Base-by-base conservation (phyloP, 2,329 filamentous ascomycete species). In the Thyridium curvatum region DNA sequence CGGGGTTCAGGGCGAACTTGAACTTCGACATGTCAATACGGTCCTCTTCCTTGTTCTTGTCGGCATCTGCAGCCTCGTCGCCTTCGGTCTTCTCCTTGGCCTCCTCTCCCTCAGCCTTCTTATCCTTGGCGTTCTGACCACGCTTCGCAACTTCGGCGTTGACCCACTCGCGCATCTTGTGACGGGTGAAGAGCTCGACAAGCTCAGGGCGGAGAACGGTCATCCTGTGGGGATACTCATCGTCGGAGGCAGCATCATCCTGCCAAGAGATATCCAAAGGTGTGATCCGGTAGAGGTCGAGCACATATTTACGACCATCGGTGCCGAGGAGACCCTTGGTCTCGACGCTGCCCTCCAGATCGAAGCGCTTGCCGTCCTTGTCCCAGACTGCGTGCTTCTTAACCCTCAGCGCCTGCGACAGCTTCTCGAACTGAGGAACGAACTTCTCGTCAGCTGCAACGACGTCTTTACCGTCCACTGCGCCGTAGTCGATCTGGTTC, bases 321-420 rank as follows among this genome's bases (percentile, higher is more conserved):
- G 93, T 98, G 35, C 93, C 93, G 52, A 98, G 72, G n/a, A 98
- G 71, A 38, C 93, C 93, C 70, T 98, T 98, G 38, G 93, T 98
- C 65, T 98, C 93, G 12, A 98, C 90, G 53, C 90, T 97, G 31
- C 86, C 88, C 62, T 97, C 91, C 4, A 98, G 73, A 45, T 96
- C 88, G 53, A 95, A 89, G 45, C 84, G 80, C 64, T 89, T 85
- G 49, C 82, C 80, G 52, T 95, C 87, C 72, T 97, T 97, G 64
- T 98, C 93, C 93, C 93, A 98, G 4, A 98, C 94, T 33, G 89
- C 73, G 60, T 98, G 93, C 65, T 85, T 85, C 76, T 97, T 97
- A 42, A 96, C 86, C 50, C 84, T 86, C 53, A 97, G 75, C 3
- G 88, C 79, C 64, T 91, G 89, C 32, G 91, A 96, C 26, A 98